These are phyloP conservation scores for Pisolithus sp. DNA, from an alignment of 768 basidiomycete genomes.

Conservation along the genomic window DNA sequence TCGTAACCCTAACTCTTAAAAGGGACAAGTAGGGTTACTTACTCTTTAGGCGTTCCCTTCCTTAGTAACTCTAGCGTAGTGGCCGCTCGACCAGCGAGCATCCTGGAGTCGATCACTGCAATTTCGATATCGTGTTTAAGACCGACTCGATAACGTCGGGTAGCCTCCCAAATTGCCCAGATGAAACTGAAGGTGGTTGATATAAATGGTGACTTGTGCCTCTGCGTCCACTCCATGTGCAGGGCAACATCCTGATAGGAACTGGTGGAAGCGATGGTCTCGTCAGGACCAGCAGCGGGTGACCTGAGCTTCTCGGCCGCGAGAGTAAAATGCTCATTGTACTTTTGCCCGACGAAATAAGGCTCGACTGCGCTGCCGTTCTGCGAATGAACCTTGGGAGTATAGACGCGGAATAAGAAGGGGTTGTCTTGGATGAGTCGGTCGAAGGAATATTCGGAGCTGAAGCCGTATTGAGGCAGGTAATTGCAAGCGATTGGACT, in stretches of 20 bases:
- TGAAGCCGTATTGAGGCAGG: slow-evolving; percentile 72
- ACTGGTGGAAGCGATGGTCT: slow-evolving; percentile 21
- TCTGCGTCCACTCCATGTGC: slow-evolving; percentile 78
- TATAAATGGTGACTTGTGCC: slow-evolving; percentile 60
- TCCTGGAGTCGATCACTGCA: slow-evolving; percentile 67
- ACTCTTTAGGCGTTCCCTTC: slow-evolving; percentile 50
- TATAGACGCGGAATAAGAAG: slow-evolving; percentile 77
- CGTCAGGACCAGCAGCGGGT: slow-evolving; percentile 26
- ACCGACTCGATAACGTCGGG: slow-evolving; percentile 63
- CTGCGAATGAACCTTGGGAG: slow-evolving; percentile 56
- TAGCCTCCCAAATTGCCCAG: slow-evolving; percentile 80
- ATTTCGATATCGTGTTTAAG: slow-evolving; percentile 75
- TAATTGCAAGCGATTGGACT: slow-evolving; percentile 18
- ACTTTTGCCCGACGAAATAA: slow-evolving; percentile 65
- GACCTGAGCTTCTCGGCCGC: slow-evolving; percentile 33
- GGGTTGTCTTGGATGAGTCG: slow-evolving; percentile 56
- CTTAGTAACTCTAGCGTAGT: slow-evolving; percentile 62
- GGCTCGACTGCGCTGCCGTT: slow-evolving; percentile 50
- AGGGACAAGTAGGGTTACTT: slow-evolving; percentile 20
- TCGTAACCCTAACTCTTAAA: not conserved
- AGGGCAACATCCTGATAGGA: slow-evolving; percentile 59
- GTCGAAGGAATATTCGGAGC: slow-evolving; percentile 55
- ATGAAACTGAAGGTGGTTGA: slow-evolving; percentile 76
- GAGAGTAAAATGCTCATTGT: slow-evolving; percentile 38
- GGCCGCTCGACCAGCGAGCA: slow-evolving; percentile 49